Conservation (phyloP, 225 moss, liverwort and hornwort genomes). For the Thuidium tamariscinum region DNA sequence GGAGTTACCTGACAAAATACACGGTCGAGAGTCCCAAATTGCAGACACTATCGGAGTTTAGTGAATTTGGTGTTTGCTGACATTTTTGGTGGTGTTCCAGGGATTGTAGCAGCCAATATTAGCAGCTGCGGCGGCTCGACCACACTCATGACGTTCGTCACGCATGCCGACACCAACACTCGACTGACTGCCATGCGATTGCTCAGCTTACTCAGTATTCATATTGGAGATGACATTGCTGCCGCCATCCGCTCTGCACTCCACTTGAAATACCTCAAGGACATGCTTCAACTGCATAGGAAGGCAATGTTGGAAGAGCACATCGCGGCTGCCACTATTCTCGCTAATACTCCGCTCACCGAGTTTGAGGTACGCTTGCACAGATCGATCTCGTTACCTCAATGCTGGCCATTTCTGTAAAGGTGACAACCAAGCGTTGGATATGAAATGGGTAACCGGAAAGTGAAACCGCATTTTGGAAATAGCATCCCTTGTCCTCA, state of each 20-base stretch:
- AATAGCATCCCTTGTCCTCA: not conserved
- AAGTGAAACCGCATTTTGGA: not conserved
- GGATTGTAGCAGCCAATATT: not conserved
- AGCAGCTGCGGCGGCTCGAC: conserved; percentile 1
- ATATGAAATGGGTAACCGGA: not conserved
- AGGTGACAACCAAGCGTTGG: not conserved
- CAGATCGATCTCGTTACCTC: not conserved
- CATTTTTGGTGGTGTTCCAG: not conserved
- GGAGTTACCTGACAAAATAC: not conserved
- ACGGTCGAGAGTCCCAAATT: not conserved
- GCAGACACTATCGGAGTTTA: not conserved
- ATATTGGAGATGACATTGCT: conserved; percentile 8
- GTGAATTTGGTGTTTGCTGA: not conserved
- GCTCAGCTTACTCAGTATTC: conserved; percentile 14
- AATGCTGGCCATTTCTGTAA: not conserved
- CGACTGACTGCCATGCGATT: conserved; percentile 9
- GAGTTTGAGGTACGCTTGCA: conserved; percentile 11
- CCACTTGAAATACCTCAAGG: conserved; percentile 8
- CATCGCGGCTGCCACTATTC: conserved; percentile 12
- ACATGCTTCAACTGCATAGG: not conserved
- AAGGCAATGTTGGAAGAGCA: conserved; percentile 6
- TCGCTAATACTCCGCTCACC: conserved; percentile 21
- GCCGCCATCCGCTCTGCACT: conserved; percentile 7
- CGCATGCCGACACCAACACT: not conserved
- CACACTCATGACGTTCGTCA: conserved; percentile 2